These are phyloP conservation scores for Phytopythium cucurbitacearum DNA, from an alignment of 352 stramenopile species.

Conservation along the genomic window DNA sequence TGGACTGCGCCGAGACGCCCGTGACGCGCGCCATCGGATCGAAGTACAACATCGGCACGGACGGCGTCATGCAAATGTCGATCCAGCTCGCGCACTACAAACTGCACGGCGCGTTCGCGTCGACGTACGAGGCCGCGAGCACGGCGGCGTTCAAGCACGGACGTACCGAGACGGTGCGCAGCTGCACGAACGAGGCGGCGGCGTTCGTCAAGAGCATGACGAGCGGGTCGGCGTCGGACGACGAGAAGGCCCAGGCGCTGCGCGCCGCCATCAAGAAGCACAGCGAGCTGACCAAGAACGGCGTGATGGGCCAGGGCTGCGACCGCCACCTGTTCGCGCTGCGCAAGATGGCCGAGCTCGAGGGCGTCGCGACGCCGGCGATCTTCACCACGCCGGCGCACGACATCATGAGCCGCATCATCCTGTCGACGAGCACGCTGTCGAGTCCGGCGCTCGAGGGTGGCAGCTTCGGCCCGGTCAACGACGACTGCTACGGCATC, in stretches of 20 bases:
- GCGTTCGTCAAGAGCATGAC: constrained; percentile 74
- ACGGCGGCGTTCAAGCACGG: constrained; percentile 91
- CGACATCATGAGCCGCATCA: constrained; percentile 85
- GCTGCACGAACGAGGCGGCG: constrained; percentile 83
- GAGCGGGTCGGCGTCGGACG: constrained; percentile 35
- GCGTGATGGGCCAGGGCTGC: constrained; percentile 88
- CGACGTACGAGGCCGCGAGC: constrained; percentile 87
- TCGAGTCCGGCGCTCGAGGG: constrained; percentile 80
- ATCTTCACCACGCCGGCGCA: constrained; percentile 81
- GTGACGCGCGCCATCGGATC: constrained; percentile 59
- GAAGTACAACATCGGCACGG: constrained; percentile 75
- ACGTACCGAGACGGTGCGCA: constrained; percentile 87
- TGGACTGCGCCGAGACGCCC: constrained; percentile 72
- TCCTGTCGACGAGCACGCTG: constrained; percentile 89
- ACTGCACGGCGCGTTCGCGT: constrained; percentile 72
- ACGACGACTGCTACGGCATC: constrained; percentile 87
- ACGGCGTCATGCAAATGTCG: constrained; percentile 91
- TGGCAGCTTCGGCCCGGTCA: constrained; percentile 88
- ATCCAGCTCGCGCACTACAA: constrained; percentile 89
- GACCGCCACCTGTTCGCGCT: constrained; percentile 86
- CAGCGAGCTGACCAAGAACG: constrained; percentile 87
- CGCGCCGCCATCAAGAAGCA: constrained; percentile 82
- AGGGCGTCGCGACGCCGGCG: constrained; percentile 53
- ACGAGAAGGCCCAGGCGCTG: constrained; percentile 62
- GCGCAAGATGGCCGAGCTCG: constrained; percentile 59